phyloP scores from a whole-genome alignment of 306 rosid species.

The Cucumis melo region DNA sequence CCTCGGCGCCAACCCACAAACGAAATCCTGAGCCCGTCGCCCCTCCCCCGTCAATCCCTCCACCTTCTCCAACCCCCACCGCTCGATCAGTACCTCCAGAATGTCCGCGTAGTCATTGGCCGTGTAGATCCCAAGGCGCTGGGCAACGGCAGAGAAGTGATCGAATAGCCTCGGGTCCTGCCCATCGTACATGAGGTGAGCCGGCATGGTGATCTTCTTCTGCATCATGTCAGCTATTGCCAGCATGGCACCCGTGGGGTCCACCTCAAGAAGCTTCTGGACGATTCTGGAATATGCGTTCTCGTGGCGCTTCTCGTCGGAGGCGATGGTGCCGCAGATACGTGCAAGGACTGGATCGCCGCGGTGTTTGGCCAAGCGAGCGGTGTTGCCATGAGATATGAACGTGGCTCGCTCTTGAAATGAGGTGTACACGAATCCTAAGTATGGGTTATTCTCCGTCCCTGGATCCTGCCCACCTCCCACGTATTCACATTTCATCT shows the following conservation, averaged over 20 bases:
- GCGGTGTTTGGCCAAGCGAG: slow-evolving; percentile 37
- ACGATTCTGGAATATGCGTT: slow-evolving; percentile 35
- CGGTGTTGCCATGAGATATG: slow-evolving; percentile 62
- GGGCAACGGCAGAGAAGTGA: slow-evolving; percentile 46
- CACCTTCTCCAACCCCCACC: slow-evolving; percentile 49
- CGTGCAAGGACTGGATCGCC: slow-evolving; percentile 46
- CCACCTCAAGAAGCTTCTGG: slow-evolving; percentile 65
- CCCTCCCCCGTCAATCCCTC: slow-evolving; percentile 33
- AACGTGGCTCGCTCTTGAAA: slow-evolving; percentile 68
- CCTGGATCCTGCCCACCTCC: slow-evolving; percentile 41
- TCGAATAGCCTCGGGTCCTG: slow-evolving; percentile 33
- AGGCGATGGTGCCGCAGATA: slow-evolving; percentile 51
- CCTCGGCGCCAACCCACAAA: slow-evolving; percentile 37
- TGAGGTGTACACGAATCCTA: slow-evolving; percentile 63
- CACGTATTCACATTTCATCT: neutral
- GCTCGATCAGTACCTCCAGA: slow-evolving; percentile 32
- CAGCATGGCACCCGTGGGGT: slow-evolving; percentile 29
- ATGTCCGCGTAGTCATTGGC: slow-evolving; percentile 44
- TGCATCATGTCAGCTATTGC: slow-evolving; percentile 57
- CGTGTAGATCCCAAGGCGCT: slow-evolving; percentile 43
- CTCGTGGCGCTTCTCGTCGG: slow-evolving; percentile 62
- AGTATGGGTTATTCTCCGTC: slow-evolving; percentile 54
- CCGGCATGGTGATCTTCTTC: slow-evolving; percentile 59
- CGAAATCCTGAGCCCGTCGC: slow-evolving; percentile 32
- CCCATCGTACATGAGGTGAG: slow-evolving; percentile 55